These are phyloP conservation scores for Neurospora discreta DNA, from an alignment of 495 filamentous ascomycete species.

Conservation along the genomic window DNA sequence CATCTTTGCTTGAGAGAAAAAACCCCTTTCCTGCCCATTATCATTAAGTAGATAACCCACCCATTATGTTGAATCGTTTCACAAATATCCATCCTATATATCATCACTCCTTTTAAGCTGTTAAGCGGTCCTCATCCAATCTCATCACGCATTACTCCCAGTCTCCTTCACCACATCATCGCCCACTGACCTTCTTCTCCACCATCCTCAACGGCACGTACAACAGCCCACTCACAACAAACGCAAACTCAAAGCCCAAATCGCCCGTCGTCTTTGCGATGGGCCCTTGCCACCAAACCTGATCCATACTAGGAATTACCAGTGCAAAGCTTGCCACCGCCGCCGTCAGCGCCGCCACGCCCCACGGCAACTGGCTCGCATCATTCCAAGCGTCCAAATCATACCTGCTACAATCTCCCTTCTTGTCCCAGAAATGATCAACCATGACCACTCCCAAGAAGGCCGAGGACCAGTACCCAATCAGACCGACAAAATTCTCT, in stretches of 20 bases:
- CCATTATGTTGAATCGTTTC: background rate
- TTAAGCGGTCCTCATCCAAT: background rate
- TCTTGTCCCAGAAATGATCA: slow-evolving; percentile 39
- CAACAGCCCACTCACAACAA: slow-evolving; percentile 34
- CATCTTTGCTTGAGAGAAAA: too few relatives aligned
- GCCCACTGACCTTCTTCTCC: slow-evolving; percentile 23
- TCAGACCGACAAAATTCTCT: slow-evolving; percentile 43
- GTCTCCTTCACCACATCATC: slow-evolving; percentile 3
- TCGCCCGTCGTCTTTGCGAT: slow-evolving; percentile 45
- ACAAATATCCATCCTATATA: background rate
- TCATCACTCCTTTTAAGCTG: background rate
- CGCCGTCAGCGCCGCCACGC: slow-evolving; percentile 34
- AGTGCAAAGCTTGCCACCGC: slow-evolving; percentile 30
- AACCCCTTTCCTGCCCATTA: background rate
- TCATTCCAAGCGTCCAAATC: slow-evolving; percentile 38
- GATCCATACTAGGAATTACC: slow-evolving; percentile 43
- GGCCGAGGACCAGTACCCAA: slow-evolving; percentile 46
- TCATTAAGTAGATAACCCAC: background rate
- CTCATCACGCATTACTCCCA: background rate
- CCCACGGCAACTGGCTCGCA: slow-evolving; percentile 32
- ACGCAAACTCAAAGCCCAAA: slow-evolving; percentile 48
- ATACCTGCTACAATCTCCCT: slow-evolving; percentile 24
- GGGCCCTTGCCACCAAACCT: slow-evolving; percentile 45
- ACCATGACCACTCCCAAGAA: slow-evolving; percentile 38
- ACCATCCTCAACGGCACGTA: slow-evolving; percentile 34